phyloP scores from a whole-genome alignment of 169 alveolate species.

The Plasmodium vivax region DNA sequence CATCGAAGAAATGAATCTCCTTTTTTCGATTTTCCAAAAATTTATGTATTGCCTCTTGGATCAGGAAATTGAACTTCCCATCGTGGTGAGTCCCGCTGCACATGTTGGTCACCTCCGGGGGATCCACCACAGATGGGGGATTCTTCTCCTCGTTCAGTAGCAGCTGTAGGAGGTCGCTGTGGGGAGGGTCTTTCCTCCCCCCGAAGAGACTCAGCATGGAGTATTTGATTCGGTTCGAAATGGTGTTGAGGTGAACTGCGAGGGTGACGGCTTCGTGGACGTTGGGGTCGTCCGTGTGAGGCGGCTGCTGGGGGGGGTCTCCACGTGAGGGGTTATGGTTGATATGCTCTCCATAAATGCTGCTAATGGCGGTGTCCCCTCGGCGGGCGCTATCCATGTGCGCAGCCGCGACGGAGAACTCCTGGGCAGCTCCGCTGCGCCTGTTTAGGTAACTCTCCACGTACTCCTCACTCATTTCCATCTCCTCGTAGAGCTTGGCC shows the following conservation, averaged over 20 bases:
- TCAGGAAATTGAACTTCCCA: conserved; percentile 7
- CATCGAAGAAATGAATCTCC: neutral
- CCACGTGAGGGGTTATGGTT: neutral
- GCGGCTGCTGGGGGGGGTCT: neutral
- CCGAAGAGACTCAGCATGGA: conserved; percentile 40
- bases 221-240: conserved; percentile 39
- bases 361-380: neutral
- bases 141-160: conserved; percentile 12
- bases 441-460: conserved; percentile 22
- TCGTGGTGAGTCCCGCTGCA: neutral
- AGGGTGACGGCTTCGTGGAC: conserved; percentile 43
- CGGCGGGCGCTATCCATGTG: neutral
- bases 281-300: neutral
- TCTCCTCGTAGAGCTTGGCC: conserved; percentile 25
- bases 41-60: conserved; percentile 49
- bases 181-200: neutral
- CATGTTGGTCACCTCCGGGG: neutral
- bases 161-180: neutral
- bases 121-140: neutral
- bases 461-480: conserved; percentile 47
- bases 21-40: conserved; percentile 18
- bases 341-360: neutral
- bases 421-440: neutral
- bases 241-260: conserved; percentile 37
- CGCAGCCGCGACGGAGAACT: neutral